Base-by-base conservation (phyloP, 176 grass and related monocot genomes). In the Bonia amplexicaulis region DNA sequence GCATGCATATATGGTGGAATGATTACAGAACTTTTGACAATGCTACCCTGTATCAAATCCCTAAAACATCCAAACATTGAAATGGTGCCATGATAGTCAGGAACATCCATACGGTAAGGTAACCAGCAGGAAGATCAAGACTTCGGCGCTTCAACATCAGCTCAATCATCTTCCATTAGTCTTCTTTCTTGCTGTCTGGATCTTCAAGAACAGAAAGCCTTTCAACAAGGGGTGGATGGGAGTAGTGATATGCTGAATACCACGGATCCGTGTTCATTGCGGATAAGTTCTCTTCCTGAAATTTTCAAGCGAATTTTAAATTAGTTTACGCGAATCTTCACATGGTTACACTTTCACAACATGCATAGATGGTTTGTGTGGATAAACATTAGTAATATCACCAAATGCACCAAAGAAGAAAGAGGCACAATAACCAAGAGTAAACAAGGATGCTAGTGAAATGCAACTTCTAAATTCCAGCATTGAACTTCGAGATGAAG, bases 181-280 rank as follows among this genome's bases (percentile, higher is more conserved):
- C 74, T 29, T 94, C 90, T 65, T 99, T 99, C 87, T 96, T 96
- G 81, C 69, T 84, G n/a, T 90, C 93, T 55, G 87, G 63, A 71
- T 92, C 91, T 73, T 96, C 91, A 5, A 99, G 79, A 48, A 93
- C 88, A 48, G 90, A 85, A 1, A 99, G 91, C 48, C 97, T 92
- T 80, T 99, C 97, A 42, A 99, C 97, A 60, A 99, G 93, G 22
- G 97, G 97, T 29, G 97, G 97, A 76, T 99, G 97, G 39, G 97
- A 99, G 85, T 99, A 96, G 88, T 96, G 93, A 77, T 99, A 99
- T n/a, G 97, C 92, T 52, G 97, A 99, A 79, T 99, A 99, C 97
- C 93, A 99, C 19, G 90, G 91, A 88, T 99, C 97, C 10, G 92
- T 99, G 84, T 99, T 99, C 97, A 99, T 99, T 4, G 91, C 97